Percentiles rank a stretch among this genome's conserved stretches.
These are phyloP conservation scores for Simmondsia chinensis DNA, from an alignment of 148 eudicot genomes.

Conservation along the genomic window DNA sequence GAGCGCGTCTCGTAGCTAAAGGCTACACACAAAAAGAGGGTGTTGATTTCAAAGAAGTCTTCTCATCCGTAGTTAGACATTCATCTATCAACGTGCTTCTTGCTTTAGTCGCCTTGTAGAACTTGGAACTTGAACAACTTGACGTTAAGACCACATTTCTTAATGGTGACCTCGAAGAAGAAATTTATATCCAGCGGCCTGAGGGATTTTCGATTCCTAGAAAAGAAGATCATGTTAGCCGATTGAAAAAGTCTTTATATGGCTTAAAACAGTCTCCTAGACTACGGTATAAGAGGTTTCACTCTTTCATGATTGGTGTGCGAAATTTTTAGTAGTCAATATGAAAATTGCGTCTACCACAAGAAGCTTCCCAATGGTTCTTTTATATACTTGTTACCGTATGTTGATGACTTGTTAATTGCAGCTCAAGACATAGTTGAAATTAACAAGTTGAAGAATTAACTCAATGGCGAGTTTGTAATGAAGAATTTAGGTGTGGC, in stretches of 20 bases:
- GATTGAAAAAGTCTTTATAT: slow-evolving; percentile 2
- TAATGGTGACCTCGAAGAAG: neutral
- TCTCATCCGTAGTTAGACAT: slow-evolving; percentile 2
- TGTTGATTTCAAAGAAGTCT: slow-evolving; percentile 3
- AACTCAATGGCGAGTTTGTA: neutral
- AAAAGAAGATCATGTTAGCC: slow-evolving; percentile 1
- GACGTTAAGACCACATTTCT: slow-evolving; percentile 8
- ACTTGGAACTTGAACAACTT: slow-evolving; percentile 2
- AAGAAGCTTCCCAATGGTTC: neutral
- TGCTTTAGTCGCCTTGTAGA: neutral
- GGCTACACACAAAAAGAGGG: neutral
- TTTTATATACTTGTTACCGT: neutral
- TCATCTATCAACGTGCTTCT: slow-evolving; percentile 2
- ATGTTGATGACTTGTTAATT: slow-evolving; percentile 5
- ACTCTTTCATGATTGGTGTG: slow-evolving; percentile 1
- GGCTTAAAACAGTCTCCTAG: slow-evolving; percentile 7
- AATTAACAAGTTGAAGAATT: neutral
- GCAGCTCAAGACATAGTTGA: neutral
- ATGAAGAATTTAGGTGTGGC: neutral
- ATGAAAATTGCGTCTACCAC: slow-evolving; percentile 1
- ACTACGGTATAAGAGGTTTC: slow-evolving; percentile 4
- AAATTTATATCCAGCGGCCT: neutral
- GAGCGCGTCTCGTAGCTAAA: neutral
- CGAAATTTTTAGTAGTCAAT: neutral
- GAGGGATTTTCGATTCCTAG: slow-evolving; percentile 1